Evolutionary conservation across 305 asterid genomes (phyloP), one percentile per base, ranked within the genome.

Genomic region (Solanum hybrid): DNA sequence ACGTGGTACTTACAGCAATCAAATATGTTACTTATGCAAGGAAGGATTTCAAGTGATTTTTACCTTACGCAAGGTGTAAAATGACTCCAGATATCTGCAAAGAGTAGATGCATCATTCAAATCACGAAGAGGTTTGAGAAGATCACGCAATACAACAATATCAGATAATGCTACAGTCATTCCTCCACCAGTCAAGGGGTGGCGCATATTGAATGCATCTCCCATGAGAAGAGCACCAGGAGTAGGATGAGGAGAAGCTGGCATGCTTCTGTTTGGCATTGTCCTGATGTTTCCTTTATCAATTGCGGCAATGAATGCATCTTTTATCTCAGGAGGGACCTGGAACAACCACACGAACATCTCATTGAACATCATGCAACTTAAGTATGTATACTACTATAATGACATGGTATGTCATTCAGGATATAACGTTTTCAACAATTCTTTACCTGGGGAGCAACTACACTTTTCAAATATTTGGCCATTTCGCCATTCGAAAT

Each of bases 251-350:
- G 98, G 98, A 42, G 95, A 94, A 42, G 98, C 99, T 6, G 99
- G 99, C 99, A 97, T 96, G 95, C 98, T 97, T 93, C 98, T 93
- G 91, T 97, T 97, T 36, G 97, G 96, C 99, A 97, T 96, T 77
- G 98, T 96, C 92, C 98, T 95, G 85, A 97, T 94, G 91, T 94
- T 96, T 57, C 99, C 97, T 89, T 91, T 94, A 86, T 96, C 97
- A 3, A 96, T 91, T 57, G 98, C 98, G n/a, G 92, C 87, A 78
- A 97, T 87, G 91, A 97, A 97, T 35, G 97, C 95, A 57, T 91
- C 93, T 1, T 90, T 95, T 83, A 96, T 90, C 90, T 94, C 93
- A 28, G 92, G 92, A 90, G 99, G 98, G 89, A 95, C 92, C 98
- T 96, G 90, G 82, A 89, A 89, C 16, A 88, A 61, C 64, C 81